Evolutionary conservation across 163 green algal species (phyloP), one percentile per base, ranked within the genome.

Genomic region (Prototheca cutis): DNA sequence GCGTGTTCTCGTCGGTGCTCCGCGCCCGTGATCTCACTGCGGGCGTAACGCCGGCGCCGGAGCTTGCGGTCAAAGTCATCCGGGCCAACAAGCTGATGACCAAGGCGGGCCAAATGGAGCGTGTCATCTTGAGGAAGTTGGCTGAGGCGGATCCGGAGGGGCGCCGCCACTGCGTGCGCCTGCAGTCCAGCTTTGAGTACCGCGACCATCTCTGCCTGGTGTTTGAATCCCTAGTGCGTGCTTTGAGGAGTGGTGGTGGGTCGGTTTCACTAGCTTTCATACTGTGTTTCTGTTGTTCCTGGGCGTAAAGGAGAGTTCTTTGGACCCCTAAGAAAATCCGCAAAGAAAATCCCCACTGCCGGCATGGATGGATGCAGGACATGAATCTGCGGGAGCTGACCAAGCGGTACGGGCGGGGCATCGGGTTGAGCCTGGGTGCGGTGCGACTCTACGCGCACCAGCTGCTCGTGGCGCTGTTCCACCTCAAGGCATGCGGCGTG

Each of bases 301-400:
- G 36, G 10, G 36, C 36, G 36, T n/a, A n/a, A n/a, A n/a, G n/a
- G n/a, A n/a, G n/a, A n/a, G n/a, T n/a, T n/a, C n/a, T n/a, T n/a
- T n/a, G n/a, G n/a, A n/a, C n/a, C n/a, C n/a, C n/a, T n/a, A n/a
- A n/a, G n/a, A n/a, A n/a, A n/a, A n/a, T n/a, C n/a, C n/a, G n/a
- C n/a, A n/a, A n/a, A n/a, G n/a, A n/a, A n/a, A n/a, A n/a, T n/a
- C n/a, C n/a, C n/a, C n/a, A n/a, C n/a, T n/a, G n/a, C n/a, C n/a
- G n/a, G n/a, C n/a, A n/a, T n/a, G n/a, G n/a, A n/a, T n/a, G n/a
- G 36, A 15, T 48, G 23, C 3, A 90, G 78, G 82, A 89, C 59
- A 92, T 96, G 80, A 96, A 99, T 75, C 78, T 99, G 68, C 78
- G 93, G 2, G 87, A 96, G 73, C 80, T 98, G 48, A 89, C 91